Evolutionary conservation across 345 rosid species (phyloP), one percentile per base, ranked within the genome.

Genomic region (Citrus sinensis): DNA sequence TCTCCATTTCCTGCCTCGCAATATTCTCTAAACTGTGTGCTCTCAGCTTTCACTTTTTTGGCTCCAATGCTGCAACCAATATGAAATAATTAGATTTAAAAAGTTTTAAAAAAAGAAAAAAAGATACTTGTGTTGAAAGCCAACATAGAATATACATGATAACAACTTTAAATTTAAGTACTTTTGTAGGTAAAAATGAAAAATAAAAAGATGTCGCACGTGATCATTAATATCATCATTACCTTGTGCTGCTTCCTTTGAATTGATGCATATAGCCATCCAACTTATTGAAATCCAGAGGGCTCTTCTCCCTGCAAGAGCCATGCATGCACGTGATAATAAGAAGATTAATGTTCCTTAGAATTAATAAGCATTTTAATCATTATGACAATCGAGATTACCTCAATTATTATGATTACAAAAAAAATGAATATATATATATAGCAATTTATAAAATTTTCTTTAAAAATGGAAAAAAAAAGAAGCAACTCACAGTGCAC

Each of bases 201-300:
- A 17, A 1, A 17, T 17, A 17, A 54, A 54, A 54, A 54, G 22
- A 54, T 17, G 22, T 54, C 19, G 35, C 0, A 34, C 35, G 22
- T 17, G 7, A 5, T 46, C 51, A 46, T 11, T 46, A 46, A 46
- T 13, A 42, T 7, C 72, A 37, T 49, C 1, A 13, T 74, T 81
- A 92, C 99, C 98, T 95, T 40, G 94, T 86, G 85, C 96, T 91
- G 73, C 98, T 95, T 84, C 99, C 99, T 81, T 89, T 95, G 86
- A 93, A 95, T 82, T 93, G 99, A 78, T 95, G 98, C 96, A 95
- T 95, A 79, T 74, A 83, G 77, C 77, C 82, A 83, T 95, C 99
- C 74, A 95, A 80, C 75, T 89, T 89, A 71, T 81, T 80, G 67
- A 90, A 95, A 81, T 92, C 93, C 71, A 86, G 82, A 71, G 91